Evolutionary conservation across 2,329 filamentous ascomycete species (phyloP).

Genomic region (Xylariaceae sp.): DNA sequence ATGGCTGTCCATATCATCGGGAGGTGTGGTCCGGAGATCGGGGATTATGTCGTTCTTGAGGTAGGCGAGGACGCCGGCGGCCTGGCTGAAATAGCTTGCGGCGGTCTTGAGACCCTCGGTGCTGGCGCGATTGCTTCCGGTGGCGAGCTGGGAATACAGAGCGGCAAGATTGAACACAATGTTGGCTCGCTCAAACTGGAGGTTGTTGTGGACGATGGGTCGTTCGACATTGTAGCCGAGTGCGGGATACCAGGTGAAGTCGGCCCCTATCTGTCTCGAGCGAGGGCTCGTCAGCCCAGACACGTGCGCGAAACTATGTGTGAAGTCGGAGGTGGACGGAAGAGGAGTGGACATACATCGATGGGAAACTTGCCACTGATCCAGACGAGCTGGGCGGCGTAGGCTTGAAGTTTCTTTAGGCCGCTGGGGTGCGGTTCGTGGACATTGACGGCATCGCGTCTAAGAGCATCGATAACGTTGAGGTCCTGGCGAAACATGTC

Average conservation of each 20-base stretch:
- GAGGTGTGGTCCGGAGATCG: constrained; percentile 76
- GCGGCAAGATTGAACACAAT: constrained; percentile 89
- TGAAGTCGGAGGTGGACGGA: no score
- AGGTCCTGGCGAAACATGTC: constrained; percentile 91
- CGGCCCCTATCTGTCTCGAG: constrained; percentile 69
- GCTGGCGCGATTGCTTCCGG: constrained; percentile 71
- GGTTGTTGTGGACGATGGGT: constrained; percentile 62
- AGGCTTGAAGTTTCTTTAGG: constrained; percentile 81
- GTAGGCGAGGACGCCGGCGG: constrained; percentile 78
- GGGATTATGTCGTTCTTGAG: constrained; percentile 74
- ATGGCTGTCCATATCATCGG: constrained; percentile 91
- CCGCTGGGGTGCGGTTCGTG: constrained; percentile 85
- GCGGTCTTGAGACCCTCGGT: constrained; percentile 82
- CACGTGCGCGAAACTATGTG: no score
- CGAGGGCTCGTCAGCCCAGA: no score
- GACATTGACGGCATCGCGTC: constrained; percentile 82
- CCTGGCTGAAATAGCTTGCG: constrained; percentile 83
- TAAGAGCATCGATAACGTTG: constrained; percentile 76
- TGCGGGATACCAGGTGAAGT: constrained; percentile 95
- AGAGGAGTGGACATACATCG: constrained; percentile 56
- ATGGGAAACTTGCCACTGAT: constrained; percentile 94
- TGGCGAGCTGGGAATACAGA: constrained; percentile 88
- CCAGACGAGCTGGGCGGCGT: constrained; percentile 91
- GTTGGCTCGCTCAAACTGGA: constrained; percentile 84
- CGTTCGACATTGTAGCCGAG: constrained; percentile 83